Percentiles rank a stretch among this genome's conserved stretches.
phyloP scores from a whole-genome alignment of 1,139 yeast genomes.

The Nakaseomyces bracarensis region DNA sequence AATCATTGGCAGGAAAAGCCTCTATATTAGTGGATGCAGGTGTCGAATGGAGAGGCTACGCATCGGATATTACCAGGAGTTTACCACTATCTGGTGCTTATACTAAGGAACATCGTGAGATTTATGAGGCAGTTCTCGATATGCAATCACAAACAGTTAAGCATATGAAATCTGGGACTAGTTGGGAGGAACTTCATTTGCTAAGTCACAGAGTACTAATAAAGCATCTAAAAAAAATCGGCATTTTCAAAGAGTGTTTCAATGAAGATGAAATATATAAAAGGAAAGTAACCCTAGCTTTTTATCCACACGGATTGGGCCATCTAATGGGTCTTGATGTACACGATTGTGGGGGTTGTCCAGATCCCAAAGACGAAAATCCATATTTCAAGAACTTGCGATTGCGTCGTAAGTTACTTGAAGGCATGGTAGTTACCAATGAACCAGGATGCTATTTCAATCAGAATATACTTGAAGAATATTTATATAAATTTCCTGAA shows the following conservation, averaged over 20 bases:
- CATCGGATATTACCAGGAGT: constrained; percentile 89
- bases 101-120: constrained; percentile 75
- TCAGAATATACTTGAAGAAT: constrained; percentile 64
- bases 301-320: constrained; percentile 94
- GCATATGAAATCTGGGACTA: constrained; percentile 67
- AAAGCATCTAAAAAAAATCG: constrained; percentile 60
- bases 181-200: constrained; percentile 80
- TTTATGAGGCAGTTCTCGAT: constrained; percentile 70
- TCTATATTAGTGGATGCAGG: constrained; percentile 90
- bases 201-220: constrained; percentile 72
- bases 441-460: constrained; percentile 95
- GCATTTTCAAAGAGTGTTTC: constrained; percentile 60
- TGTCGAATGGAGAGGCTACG: constrained; percentile 91
- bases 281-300: constrained; percentile 64
- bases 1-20: constrained; percentile 46
- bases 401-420: constrained; percentile 61
- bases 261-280: constrained; percentile 58
- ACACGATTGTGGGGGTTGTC: constrained; percentile 86
- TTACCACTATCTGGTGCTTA: constrained; percentile 89
- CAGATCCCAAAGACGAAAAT: constrained; percentile 78
- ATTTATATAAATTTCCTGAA: constrained; percentile 44
- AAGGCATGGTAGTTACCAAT: constrained; percentile 83
- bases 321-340: constrained; percentile 92
- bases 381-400: constrained; percentile 69
- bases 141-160: constrained; percentile 74